Conservation (phyloP, 2,329 filamentous ascomycete species). For the Cryoendolithus antarcticus region DNA sequence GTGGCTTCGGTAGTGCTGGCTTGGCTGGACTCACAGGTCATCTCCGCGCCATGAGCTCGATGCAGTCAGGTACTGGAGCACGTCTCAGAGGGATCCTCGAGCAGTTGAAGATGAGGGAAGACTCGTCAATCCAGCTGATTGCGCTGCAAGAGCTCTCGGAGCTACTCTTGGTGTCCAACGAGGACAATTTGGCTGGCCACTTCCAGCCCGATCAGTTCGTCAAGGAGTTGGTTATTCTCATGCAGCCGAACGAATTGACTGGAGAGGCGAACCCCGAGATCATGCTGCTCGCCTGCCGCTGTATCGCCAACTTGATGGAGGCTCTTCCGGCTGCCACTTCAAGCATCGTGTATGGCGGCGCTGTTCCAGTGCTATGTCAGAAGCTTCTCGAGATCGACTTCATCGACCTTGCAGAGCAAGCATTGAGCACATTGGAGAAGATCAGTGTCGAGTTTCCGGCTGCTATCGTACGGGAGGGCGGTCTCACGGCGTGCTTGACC, state of each 20-base stretch:
- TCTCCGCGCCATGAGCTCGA: slow-evolving; percentile 74
- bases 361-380: slow-evolving; percentile 85
- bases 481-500: slow-evolving; percentile 85
- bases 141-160: slow-evolving; percentile 89
- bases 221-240: slow-evolving; percentile 81
- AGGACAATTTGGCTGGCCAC: slow-evolving; percentile 89
- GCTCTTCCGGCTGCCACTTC: slow-evolving; percentile 83
- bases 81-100: slow-evolving; percentile 54
- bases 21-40: slow-evolving; percentile 61
- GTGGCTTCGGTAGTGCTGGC: slow-evolving; percentile 20
- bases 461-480: slow-evolving; percentile 90
- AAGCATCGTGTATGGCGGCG: slow-evolving; percentile 94
- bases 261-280: slow-evolving; percentile 89
- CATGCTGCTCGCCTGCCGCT: slow-evolving; percentile 92
- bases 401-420: slow-evolving; percentile 94
- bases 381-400: slow-evolving; percentile 93
- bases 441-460: slow-evolving; percentile 93
- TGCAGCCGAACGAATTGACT: slow-evolving; percentile 73
- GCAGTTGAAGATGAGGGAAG: slow-evolving; percentile 65
- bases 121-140: slow-evolving; percentile 77
- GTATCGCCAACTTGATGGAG: slow-evolving; percentile 95
- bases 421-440: slow-evolving; percentile 90
- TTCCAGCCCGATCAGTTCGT: slow-evolving; percentile 92
- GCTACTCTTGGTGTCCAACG: slow-evolving; percentile 83
- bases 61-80: slow-evolving; percentile 75